Evolutionary conservation across 2,329 filamentous ascomycete species (phyloP).

Genomic region (Geosmithia putterillii): DNA sequence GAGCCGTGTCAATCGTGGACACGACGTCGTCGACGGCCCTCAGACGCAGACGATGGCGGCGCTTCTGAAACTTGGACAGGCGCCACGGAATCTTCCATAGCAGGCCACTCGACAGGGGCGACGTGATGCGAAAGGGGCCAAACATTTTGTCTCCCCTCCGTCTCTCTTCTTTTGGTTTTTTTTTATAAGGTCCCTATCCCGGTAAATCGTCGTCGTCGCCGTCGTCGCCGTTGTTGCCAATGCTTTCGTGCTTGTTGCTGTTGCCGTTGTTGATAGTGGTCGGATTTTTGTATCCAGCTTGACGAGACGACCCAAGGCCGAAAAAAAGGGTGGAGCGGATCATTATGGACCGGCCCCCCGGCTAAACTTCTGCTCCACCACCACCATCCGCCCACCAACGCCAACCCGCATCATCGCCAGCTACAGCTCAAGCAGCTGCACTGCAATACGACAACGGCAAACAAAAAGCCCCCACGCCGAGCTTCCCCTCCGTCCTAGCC

Average conservation of each 20-base stretch:
- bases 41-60: constrained; percentile 70
- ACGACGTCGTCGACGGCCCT: constrained; percentile 82
- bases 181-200: too few species aligned
- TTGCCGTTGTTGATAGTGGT: constrained; percentile 5
- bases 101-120: constrained; percentile 64
- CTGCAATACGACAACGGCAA: neutral
- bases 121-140: constrained; percentile 69
- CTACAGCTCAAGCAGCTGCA: neutral
- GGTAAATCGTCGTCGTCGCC: neutral
- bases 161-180: constrained; percentile 1
- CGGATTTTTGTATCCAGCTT: neutral
- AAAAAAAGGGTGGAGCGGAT: constrained; percentile 12
- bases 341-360: constrained; percentile 11
- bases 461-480: neutral
- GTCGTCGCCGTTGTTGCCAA: neutral
- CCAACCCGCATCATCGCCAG: neutral
- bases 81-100: constrained; percentile 98
- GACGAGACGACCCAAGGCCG: neutral
- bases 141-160: constrained; percentile 50
- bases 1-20: constrained; percentile 65
- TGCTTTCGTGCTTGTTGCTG: constrained; percentile 3
- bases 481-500: constrained; percentile 1
- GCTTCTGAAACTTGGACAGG: constrained; percentile 82
- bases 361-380: neutral
- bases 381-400: neutral